A percentile compares a stretch with the other conserved stretches of the same genome.
Evolutionary conservation across 805 yeast genomes (phyloP).

Genomic region (Saturnispora serradocipensis): DNA sequence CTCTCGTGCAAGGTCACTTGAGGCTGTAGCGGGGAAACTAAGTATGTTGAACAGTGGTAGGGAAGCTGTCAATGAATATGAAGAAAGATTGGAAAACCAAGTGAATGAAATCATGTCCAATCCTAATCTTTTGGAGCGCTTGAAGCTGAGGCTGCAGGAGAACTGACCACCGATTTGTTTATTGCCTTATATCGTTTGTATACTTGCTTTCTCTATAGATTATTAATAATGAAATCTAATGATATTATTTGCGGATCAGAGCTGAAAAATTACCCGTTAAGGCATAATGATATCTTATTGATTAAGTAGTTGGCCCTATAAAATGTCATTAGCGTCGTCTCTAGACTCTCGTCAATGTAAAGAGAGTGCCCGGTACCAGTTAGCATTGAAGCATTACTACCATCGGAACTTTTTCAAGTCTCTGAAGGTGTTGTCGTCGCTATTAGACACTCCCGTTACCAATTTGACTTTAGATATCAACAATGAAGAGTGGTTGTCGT

Average conservation of each 20-base stretch:
- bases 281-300: neutral
- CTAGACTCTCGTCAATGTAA: neutral
- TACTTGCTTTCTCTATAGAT: neutral
- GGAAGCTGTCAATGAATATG: neutral
- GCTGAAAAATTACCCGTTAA: neutral
- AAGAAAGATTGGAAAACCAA: neutral
- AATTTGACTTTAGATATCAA: neutral
- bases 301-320: neutral
- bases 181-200: neutral
- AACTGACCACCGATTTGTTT: neutral
- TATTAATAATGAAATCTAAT: neutral
- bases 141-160: neutral
- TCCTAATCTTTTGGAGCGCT: neutral
- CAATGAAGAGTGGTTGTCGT: neutral
- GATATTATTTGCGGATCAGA: neutral
- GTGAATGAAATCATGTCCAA: neutral
- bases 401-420: slow-evolving; percentile 2
- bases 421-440: neutral
- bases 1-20: neutral
- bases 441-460: neutral
- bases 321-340: slow-evolving; percentile 3
- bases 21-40: neutral
- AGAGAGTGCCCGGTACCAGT: neutral
- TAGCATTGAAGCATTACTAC: slow-evolving; percentile 2
- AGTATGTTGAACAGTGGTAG: neutral